phyloP scores from a whole-genome alignment of 1,284 basidiomycete genomes.

The Sanghuangporus weigelae region DNA sequence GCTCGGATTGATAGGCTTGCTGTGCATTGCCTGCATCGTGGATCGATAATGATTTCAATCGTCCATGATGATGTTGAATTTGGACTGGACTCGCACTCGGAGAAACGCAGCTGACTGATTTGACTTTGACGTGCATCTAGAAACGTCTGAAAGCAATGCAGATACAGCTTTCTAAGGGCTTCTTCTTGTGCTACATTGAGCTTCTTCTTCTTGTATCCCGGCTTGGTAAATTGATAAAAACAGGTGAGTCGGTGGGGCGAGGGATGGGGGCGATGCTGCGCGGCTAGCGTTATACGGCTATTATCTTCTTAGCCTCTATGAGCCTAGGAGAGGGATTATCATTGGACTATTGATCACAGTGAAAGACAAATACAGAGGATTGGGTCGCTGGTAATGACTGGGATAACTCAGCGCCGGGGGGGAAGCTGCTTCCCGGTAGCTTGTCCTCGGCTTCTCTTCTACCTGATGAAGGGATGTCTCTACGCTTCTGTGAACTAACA shows the following conservation, averaged over 20 bases:
- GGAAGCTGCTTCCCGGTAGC: not conserved
- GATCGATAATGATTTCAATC: not conserved
- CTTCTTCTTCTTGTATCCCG: not conserved
- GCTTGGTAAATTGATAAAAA: not conserved
- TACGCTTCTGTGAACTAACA: not conserved
- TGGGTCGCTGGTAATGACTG: not conserved
- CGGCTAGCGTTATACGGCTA: not conserved
- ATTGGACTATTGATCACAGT: not conserved
- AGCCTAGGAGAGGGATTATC: not conserved
- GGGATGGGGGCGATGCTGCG: not conserved
- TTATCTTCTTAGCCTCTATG: not conserved
- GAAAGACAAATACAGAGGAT: not conserved
- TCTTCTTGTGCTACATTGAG: not conserved
- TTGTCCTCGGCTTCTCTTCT: not conserved
- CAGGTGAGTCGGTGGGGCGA: not conserved
- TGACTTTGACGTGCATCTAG: conserved; percentile 6
- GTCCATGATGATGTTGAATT: too few relatives aligned
- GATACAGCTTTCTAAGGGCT: not conserved
- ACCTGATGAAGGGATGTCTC: not conserved
- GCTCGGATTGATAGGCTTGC: not conserved
- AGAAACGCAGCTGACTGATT: not conserved
- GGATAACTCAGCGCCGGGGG: not conserved
- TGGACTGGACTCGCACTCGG: not conserved
- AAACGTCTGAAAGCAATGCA: not conserved
- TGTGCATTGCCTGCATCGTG: not conserved